Evolutionary conservation across 164 flowering plant species (phyloP).

Genomic region (Vitis rupestris): DNA sequence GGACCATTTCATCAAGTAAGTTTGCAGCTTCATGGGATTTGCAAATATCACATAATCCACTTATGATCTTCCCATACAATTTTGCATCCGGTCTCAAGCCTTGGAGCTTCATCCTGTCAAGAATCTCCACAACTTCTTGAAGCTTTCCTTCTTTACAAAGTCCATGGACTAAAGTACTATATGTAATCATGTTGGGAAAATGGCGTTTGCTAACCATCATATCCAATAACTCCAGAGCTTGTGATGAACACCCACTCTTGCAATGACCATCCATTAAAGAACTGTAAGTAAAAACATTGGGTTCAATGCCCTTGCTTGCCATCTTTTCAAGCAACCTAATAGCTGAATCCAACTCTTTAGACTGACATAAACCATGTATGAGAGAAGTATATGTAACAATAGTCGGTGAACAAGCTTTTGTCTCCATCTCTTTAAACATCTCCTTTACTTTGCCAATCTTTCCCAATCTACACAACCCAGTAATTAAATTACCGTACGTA

Average conservation of each 20-base stretch:
- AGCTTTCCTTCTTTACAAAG: slow-evolving; percentile 71
- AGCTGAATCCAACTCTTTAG: slow-evolving; percentile 54
- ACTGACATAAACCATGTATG: slow-evolving; percentile 71
- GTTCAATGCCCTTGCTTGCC: slow-evolving; percentile 60
- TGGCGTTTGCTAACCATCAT: slow-evolving; percentile 44
- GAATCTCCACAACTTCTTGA: slow-evolving; percentile 56
- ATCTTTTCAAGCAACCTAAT: slow-evolving; percentile 56
- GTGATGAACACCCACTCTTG: slow-evolving; percentile 56
- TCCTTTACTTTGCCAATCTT: slow-evolving; percentile 59
- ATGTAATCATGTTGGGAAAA: slow-evolving; percentile 63
- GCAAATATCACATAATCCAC: slow-evolving; percentile 50
- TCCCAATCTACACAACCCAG: slow-evolving; percentile 71
- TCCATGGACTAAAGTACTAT: slow-evolving; percentile 69
- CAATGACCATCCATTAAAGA: slow-evolving; percentile 86
- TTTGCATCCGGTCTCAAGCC: slow-evolving; percentile 90
- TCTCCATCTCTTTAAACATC: slow-evolving; percentile 65
- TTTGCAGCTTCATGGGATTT: slow-evolving; percentile 68
- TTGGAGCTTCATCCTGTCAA: slow-evolving; percentile 92
- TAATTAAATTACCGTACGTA: slow-evolving; percentile 88
- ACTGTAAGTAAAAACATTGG: slow-evolving; percentile 85
- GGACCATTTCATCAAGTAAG: too few relatives aligned
- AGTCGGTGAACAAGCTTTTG: slow-evolving; percentile 59
- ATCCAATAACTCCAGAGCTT: slow-evolving; percentile 62
- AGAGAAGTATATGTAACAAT: slow-evolving; percentile 79
- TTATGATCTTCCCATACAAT: slow-evolving; percentile 67